These are phyloP conservation scores for Pseudozyma sp. DNA, from an alignment of 1,284 basidiomycete species.

Conservation along the genomic window DNA sequence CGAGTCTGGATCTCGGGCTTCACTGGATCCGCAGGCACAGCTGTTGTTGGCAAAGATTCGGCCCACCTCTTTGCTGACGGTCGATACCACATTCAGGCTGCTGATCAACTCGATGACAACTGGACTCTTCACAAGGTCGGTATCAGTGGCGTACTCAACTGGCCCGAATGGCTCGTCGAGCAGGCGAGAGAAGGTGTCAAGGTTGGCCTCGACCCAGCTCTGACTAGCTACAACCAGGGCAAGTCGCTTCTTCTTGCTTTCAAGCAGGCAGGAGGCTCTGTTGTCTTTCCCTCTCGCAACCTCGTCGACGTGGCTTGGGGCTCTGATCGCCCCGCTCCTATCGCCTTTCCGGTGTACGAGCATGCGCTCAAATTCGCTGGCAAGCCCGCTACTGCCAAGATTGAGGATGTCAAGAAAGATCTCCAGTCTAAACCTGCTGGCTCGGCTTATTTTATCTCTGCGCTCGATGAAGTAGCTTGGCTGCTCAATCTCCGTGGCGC, in stretches of 20 bases:
- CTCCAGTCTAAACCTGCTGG: conserved; percentile 35
- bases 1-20: conserved; percentile 87
- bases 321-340: conserved; percentile 77
- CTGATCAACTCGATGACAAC: conserved; percentile 79
- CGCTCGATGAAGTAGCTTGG: conserved; percentile 66
- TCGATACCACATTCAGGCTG: conserved; percentile 88
- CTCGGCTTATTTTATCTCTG: conserved; percentile 54
- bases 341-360: conserved; percentile 78
- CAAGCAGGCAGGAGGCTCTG: conserved; percentile 69
- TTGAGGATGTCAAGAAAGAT: conserved; percentile 59
- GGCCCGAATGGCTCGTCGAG: conserved; percentile 71
- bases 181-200: conserved; percentile 73
- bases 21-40: conserved; percentile 85
- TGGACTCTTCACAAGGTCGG: conserved; percentile 83
- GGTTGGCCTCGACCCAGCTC: conserved; percentile 88
- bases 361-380: conserved; percentile 83
- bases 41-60: conserved; percentile 76
- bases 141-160: conserved; percentile 50
- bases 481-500: conserved; percentile 63
- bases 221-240: conserved; percentile 80
- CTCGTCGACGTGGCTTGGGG: conserved; percentile 86
- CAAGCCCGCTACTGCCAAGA: conserved; percentile 65
- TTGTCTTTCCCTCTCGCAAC: conserved; percentile 75
- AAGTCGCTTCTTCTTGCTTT: conserved; percentile 33
- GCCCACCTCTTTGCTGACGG: conserved; percentile 81